Base-by-base conservation (phyloP, 495 filamentous ascomycete species). In the Pyronema domesticum region DNA sequence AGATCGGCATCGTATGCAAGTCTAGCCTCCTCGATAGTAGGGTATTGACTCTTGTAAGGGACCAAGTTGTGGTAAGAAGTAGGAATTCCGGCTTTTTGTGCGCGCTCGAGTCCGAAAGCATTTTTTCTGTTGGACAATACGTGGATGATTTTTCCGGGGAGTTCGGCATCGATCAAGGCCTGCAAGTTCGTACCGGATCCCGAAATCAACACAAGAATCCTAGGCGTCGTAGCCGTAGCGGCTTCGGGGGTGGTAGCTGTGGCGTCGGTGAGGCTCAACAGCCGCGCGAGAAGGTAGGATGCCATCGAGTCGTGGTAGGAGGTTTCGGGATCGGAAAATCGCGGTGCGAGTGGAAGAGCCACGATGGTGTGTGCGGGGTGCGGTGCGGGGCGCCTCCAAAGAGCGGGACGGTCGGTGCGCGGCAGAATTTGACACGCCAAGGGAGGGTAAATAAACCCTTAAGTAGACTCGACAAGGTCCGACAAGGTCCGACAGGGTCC, bases 141-240 rank as follows among this genome's bases (percentile, higher is more conserved):
- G 42, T 82, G 80, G 34, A 82, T 67, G 58, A 95, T 85, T 34
- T 69, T 72, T 23, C 40, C 52, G 39, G 52, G 52, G 2, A 36
- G 39, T 5, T 55, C 49, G 46, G 82, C 81, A 68, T 94, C 82
- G 62, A 95, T 91, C 39, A 95, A 75, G 35, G 87, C 87, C 72
- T 94, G 87, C 19, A 96, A 79, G 65, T 95, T 95, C 47, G 84
- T 78, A 57, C 89, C 89, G 58, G 75, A 80, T 64, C 85, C 89
- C 54, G 81, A 89, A 51, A 86, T 84, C 53, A 85, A 74, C 52
- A 85, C 74, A 39, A 78, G 78, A 44, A 81, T 66, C 34, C 71
- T 72, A 40, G 58, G 44, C 9, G 42, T 51, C 6, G 42, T 35
- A 35, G 53, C 30, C 37, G 51, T 8, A 37, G 51, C 15, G 35